These are phyloP conservation scores for Neonectria coccinea DNA, from an alignment of 2,329 filamentous ascomycete genomes.

Conservation along the genomic window DNA sequence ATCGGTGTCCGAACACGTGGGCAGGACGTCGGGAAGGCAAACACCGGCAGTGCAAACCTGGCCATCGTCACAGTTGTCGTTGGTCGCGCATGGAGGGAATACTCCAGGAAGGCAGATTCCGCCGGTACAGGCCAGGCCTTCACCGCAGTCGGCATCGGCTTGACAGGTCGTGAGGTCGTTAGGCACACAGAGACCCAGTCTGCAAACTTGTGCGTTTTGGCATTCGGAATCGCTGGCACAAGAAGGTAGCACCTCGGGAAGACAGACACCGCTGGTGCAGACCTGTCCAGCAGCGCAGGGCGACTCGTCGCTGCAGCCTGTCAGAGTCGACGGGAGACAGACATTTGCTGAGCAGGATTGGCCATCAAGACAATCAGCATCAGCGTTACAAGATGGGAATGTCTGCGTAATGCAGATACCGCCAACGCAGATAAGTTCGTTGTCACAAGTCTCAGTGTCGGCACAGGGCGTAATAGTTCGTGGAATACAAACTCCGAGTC, in stretches of 20 bases:
- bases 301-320: not conserved
- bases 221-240: constrained; percentile 7
- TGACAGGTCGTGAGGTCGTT: constrained; percentile 1
- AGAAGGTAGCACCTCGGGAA: constrained; percentile 7
- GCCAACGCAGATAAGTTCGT: not conserved
- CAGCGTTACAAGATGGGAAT: constrained; percentile 4
- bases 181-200: constrained; percentile 15
- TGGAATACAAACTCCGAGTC: constrained; percentile 17
- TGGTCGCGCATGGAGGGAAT: not conserved
- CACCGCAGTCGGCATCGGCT: constrained; percentile 6
- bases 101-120: constrained; percentile 15
- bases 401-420: constrained; percentile 11
- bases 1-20: not conserved
- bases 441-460: not conserved
- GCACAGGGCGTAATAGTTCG: constrained; percentile 1
- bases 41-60: constrained; percentile 11
- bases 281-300: constrained; percentile 6
- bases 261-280: constrained; percentile 12
- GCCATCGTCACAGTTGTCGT: not conserved
- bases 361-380: constrained; percentile 5
- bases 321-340: constrained; percentile 13
- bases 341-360: constrained; percentile 12
- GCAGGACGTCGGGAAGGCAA: constrained; percentile 8
- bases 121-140: not conserved
- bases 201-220: not conserved